phyloP scores from a whole-genome alignment of 352 stramenopile genomes.

The Globisporangium spinosum region DNA sequence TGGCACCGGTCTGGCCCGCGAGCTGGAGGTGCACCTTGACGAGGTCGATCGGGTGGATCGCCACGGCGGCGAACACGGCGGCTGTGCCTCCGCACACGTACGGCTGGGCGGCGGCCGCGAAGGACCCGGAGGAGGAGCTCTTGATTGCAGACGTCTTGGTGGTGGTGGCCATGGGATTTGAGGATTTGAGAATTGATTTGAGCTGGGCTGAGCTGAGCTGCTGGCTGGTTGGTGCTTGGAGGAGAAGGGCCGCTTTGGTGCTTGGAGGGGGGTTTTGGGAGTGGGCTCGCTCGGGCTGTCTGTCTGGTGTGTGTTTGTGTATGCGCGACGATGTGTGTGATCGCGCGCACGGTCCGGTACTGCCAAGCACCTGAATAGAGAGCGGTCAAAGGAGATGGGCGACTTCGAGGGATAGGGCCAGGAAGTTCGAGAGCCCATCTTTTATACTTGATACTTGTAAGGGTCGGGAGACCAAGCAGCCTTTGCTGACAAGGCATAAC shows the following conservation, averaged over 20 bases:
- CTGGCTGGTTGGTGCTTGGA: constrained; percentile 2
- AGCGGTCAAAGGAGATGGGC: not conserved
- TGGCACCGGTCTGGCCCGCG: constrained; percentile 70
- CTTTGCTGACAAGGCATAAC: too few relatives aligned
- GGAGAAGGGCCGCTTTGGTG: not conserved
- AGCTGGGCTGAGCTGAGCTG: not conserved
- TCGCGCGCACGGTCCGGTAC: not conserved
- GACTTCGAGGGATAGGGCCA: not conserved
- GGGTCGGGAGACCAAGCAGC: not conserved
- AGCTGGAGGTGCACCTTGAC: constrained; percentile 91
- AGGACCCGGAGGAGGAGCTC: constrained; percentile 23
- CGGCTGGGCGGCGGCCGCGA: constrained; percentile 59
- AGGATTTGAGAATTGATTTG: not conserved
- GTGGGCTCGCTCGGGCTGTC: not conserved
- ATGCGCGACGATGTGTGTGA: not conserved
- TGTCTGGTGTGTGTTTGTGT: not conserved
- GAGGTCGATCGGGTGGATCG: constrained; percentile 90
- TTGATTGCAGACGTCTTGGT: constrained; percentile 15
- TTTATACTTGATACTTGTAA: not conserved
- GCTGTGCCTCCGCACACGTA: constrained; percentile 78
- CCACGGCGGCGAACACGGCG: constrained; percentile 68
- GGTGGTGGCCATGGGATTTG: constrained; percentile 22
- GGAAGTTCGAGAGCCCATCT: not conserved
- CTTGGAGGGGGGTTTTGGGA: constrained; percentile 4
- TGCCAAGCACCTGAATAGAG: not conserved